Conservation (phyloP, 2,329 filamentous ascomycete genomes). For the Aspergillus felis region DNA sequence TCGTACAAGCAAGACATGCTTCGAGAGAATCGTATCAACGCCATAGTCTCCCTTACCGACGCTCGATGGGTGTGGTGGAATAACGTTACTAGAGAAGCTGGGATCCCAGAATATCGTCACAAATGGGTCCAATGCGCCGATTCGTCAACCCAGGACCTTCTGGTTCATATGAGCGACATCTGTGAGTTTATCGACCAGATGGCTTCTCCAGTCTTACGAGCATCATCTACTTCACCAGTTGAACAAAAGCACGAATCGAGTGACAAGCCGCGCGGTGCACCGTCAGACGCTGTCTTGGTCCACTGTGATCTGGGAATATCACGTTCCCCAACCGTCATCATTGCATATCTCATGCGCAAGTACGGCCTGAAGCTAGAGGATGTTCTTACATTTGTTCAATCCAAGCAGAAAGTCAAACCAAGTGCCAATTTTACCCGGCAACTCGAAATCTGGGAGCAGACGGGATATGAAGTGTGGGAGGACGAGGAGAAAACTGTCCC, state of each 20-base stretch:
- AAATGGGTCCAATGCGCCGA: slow-evolving; percentile 27
- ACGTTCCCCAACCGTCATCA: slow-evolving; percentile 22
- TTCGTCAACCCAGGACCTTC: slow-evolving; percentile 26
- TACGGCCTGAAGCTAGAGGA: too few species aligned
- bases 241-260: background rate
- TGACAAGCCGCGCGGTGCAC: background rate
- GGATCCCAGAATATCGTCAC: slow-evolving; percentile 20
- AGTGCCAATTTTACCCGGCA: slow-evolving; percentile 19
- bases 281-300: slow-evolving; percentile 10
- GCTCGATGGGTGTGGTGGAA: slow-evolving; percentile 21
- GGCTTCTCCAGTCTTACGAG: slow-evolving; percentile 12
- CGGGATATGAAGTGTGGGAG: slow-evolving; percentile 23
- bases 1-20: slow-evolving; percentile 20
- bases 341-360: slow-evolving; percentile 27
- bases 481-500: slow-evolving; percentile 16
- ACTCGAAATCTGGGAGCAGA: slow-evolving; percentile 7
- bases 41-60: slow-evolving; percentile 21
- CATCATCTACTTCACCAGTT: background rate
- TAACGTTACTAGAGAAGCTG: slow-evolving; percentile 16
- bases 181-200: slow-evolving; percentile 25
- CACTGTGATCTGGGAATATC: slow-evolving; percentile 26
- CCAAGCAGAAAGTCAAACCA: slow-evolving; percentile 21
- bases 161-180: slow-evolving; percentile 21
- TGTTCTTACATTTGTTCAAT: slow-evolving; percentile 19
- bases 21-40: slow-evolving; percentile 18